Percentiles rank a stretch among this genome's conserved stretches.
Evolutionary conservation across 164 flowering plant species (phyloP).

Genomic region (Tinospora cordifolia): DNA sequence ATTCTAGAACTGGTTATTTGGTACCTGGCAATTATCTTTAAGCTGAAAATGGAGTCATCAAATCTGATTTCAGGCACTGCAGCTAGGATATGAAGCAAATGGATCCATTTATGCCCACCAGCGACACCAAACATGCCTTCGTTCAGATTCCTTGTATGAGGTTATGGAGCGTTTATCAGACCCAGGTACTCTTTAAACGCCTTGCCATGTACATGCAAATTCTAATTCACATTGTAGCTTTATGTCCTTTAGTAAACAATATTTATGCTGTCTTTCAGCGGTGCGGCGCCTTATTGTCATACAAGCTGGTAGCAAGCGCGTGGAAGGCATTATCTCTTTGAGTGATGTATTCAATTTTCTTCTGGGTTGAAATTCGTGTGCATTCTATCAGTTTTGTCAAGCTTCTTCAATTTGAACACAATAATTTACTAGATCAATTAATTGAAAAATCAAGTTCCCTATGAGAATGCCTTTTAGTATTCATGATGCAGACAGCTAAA

Average conservation of each 20-base stretch:
- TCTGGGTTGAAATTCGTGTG: constrained; percentile 23
- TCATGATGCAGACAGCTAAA: not conserved
- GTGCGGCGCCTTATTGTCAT: constrained; percentile 45
- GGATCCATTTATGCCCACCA: constrained; percentile 33
- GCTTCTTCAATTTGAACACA: constrained; percentile 17
- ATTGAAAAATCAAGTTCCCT: constrained; percentile 7
- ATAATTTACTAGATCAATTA: constrained; percentile 14
- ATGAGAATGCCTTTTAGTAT: not conserved
- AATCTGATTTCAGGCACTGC: constrained; percentile 39
- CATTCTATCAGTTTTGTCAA: constrained; percentile 18
- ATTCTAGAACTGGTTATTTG: not conserved
- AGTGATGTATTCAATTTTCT: constrained; percentile 38
- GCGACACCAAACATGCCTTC: constrained; percentile 48
- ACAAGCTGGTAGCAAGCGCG: constrained; percentile 52
- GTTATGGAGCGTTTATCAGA: constrained; percentile 54
- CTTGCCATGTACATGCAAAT: not conserved
- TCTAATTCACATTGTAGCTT: not conserved
- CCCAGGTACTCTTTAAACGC: constrained; percentile 32
- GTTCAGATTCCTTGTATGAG: constrained; percentile 47
- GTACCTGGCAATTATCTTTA: not conserved
- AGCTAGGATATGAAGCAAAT: constrained; percentile 38
- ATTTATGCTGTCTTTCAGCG: constrained; percentile 26
- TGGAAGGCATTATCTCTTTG: constrained; percentile 54
- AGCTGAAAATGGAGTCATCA: not conserved
- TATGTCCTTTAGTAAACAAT: not conserved